phyloP scores from a whole-genome alignment of 139 green algal species.

The Tetraselmis striata region DNA sequence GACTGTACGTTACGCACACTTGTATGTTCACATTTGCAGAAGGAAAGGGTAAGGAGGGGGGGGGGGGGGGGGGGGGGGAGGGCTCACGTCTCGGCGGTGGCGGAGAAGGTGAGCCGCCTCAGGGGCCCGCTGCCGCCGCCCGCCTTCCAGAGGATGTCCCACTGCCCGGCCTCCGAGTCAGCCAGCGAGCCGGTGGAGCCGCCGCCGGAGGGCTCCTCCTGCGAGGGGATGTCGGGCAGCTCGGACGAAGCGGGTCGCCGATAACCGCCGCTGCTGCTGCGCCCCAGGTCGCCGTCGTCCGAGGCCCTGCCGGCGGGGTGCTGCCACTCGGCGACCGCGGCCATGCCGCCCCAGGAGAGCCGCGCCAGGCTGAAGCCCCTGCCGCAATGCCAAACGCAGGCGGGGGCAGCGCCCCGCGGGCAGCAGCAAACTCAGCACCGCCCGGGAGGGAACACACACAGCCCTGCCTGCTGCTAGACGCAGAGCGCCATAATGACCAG shows the following conservation, averaged over 20 bases:
- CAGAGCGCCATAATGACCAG: too few relatives aligned
- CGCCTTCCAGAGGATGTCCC: constrained; percentile 8
- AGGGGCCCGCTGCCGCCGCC: constrained; percentile 6
- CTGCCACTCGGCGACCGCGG: neutral
- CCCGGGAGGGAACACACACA: too few relatives aligned
- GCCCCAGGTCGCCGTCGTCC: neutral
- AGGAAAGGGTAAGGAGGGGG: too few relatives aligned
- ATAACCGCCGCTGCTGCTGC: neutral
- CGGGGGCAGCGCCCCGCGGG: too few relatives aligned
- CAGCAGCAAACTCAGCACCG: too few relatives aligned
- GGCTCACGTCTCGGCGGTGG: neutral
- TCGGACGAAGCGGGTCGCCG: neutral
- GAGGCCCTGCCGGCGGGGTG: neutral
- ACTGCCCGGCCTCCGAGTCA: neutral
- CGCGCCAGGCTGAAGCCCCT: neutral
- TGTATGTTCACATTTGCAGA: too few relatives aligned
- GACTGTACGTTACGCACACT: too few relatives aligned
- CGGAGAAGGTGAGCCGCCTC: neutral
- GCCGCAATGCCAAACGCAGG: too few relatives aligned
- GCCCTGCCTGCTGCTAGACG: too few relatives aligned
- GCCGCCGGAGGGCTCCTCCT: neutral
- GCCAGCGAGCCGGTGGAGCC: neutral
- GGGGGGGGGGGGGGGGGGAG: too few relatives aligned
- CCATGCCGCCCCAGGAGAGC: neutral
- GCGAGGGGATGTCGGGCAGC: neutral